phyloP scores from a whole-genome alignment of 805 yeast genomes.

The Tetrapisispora nanseiensis region DNA sequence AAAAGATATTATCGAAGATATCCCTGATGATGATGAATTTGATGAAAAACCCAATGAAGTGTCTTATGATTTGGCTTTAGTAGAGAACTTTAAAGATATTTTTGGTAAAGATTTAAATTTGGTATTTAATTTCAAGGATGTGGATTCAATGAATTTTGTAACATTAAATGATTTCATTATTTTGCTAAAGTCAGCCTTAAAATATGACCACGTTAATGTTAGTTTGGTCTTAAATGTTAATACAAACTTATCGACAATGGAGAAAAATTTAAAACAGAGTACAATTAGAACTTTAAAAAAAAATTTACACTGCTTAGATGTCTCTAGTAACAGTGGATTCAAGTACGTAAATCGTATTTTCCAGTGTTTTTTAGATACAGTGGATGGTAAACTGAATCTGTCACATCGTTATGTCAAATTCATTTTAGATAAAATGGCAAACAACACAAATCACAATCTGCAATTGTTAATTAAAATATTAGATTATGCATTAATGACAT shows the following conservation, averaged over 20 bases:
- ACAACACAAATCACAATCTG: slow-evolving; percentile 25
- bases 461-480: slow-evolving; percentile 25
- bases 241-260: slow-evolving; percentile 27
- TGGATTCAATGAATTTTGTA: slow-evolving; percentile 24
- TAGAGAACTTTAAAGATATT: slow-evolving; percentile 22
- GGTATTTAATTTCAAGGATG: slow-evolving; percentile 27
- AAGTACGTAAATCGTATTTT: slow-evolving; percentile 28
- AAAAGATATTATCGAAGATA: background rate
- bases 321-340: slow-evolving; percentile 27
- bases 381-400: slow-evolving; percentile 27
- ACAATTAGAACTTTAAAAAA: slow-evolving; percentile 24
- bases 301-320: slow-evolving; percentile 21
- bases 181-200: slow-evolving; percentile 21
- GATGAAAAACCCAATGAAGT: slow-evolving; percentile 9
- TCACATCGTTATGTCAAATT: slow-evolving; percentile 25
- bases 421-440: slow-evolving; percentile 26
- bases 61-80: slow-evolving; percentile 26
- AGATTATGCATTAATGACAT: slow-evolving; percentile 28
- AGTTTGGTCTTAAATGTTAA: slow-evolving; percentile 26
- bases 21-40: slow-evolving; percentile 1
- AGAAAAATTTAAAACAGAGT: slow-evolving; percentile 26
- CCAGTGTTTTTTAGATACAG: slow-evolving; percentile 27
- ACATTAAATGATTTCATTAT: slow-evolving; percentile 23
- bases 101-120: slow-evolving; percentile 22
- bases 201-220: slow-evolving; percentile 19